Conservation (phyloP, 164 flowering plant species). For the Vitis amurensis region DNA sequence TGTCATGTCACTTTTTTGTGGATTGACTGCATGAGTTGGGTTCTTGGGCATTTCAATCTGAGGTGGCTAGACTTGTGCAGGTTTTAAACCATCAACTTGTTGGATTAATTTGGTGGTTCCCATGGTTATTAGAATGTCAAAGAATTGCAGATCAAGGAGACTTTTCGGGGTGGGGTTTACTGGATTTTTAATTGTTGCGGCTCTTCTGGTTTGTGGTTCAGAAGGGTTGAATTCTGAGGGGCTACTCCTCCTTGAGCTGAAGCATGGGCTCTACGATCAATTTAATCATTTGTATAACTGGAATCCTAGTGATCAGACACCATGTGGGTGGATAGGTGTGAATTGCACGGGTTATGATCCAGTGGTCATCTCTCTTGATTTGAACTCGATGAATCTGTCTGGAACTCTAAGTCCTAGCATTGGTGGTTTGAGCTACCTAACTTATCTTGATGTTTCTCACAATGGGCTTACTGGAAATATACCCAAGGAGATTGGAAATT, state of each 20-base stretch:
- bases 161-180: too few species aligned
- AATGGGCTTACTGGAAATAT: conserved; percentile 60
- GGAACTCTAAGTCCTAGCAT: conserved; percentile 67
- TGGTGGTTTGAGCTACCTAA: conserved; percentile 52
- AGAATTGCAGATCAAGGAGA: too few species aligned
- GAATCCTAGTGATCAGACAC: conserved; percentile 61
- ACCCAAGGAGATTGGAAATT: conserved; percentile 80
- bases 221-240: conserved; percentile 69
- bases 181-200: too few species aligned
- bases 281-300: conserved; percentile 47
- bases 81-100: neutral
- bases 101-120: neutral
- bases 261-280: conserved; percentile 48
- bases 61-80: conserved; percentile 4
- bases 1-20: neutral
- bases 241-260: conserved; percentile 55
- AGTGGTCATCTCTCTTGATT: conserved; percentile 56
- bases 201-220: conserved; percentile 24
- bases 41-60: conserved; percentile 1
- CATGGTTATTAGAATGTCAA: conserved; percentile 30
- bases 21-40: neutral
- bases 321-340: conserved; percentile 83
- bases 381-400: conserved; percentile 67
- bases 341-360: conserved; percentile 54
- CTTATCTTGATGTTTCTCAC: conserved; percentile 51